phyloP scores from a whole-genome alignment of 306 rosid species.

The Prosopis cineraria region DNA sequence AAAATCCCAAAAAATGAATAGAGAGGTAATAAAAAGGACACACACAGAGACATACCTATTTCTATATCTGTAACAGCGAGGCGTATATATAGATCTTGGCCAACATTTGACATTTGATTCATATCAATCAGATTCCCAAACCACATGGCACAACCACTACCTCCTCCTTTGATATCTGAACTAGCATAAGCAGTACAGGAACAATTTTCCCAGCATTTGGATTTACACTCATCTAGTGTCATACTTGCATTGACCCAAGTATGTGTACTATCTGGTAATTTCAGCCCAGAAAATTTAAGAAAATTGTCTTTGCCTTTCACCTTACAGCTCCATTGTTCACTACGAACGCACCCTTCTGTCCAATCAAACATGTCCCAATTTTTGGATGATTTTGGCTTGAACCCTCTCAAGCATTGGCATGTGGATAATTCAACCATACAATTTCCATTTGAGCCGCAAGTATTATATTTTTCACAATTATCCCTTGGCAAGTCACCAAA shows the following conservation, averaged over 20 bases:
- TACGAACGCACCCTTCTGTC: conserved; percentile 45
- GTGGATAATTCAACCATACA: background rate
- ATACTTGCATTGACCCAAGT: conserved; percentile 44
- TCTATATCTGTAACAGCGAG: conserved; percentile 26
- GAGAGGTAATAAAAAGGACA: background rate
- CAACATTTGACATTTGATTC: background rate
- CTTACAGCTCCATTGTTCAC: conserved; percentile 29
- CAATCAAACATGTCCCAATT: conserved; percentile 42
- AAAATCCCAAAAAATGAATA: background rate
- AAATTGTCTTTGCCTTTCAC: conserved; percentile 24
- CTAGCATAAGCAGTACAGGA: conserved; percentile 48
- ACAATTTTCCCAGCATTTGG: conserved; percentile 44
- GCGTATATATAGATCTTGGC: conserved; percentile 39
- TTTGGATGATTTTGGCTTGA: conserved; percentile 36
- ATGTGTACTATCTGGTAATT: conserved; percentile 45
- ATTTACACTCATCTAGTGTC: conserved; percentile 41
- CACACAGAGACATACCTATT: too few relatives aligned
- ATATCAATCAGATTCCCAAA: conserved; percentile 36
- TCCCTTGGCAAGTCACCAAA: background rate
- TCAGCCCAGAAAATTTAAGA: conserved; percentile 27
- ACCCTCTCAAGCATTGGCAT: conserved; percentile 23
- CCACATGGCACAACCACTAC: conserved; percentile 54
- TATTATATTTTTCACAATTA: background rate
- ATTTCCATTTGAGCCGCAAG: background rate
- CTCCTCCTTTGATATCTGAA: conserved; percentile 34